phyloP scores from a whole-genome alignment of 495 filamentous ascomycete genomes.

The Penicillium subrubescens region DNA sequence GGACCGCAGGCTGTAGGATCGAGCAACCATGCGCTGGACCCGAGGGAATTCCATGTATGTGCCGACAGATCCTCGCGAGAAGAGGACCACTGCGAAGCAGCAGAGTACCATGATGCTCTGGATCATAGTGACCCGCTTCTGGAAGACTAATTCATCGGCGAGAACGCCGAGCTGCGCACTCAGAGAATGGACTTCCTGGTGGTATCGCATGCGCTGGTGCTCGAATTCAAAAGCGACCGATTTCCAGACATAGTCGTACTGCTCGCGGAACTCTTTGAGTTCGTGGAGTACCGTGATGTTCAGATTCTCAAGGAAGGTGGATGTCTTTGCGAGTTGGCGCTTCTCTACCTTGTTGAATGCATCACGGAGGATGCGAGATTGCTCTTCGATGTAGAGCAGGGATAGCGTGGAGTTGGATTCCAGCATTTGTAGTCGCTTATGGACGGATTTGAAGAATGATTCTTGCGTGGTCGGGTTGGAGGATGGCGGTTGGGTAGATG shows the following conservation, averaged over 20 bases:
- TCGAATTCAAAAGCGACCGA: constrained; percentile 90
- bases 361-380: constrained; percentile 87
- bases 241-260: constrained; percentile 97
- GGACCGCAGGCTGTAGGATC: constrained; percentile 48
- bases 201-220: constrained; percentile 76
- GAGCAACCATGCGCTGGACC: constrained; percentile 58
- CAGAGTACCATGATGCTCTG: constrained; percentile 85
- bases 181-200: constrained; percentile 80
- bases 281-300: constrained; percentile 88
- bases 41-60: constrained; percentile 58
- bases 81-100: constrained; percentile 85
- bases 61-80: constrained; percentile 54
- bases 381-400: constrained; percentile 94
- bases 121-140: constrained; percentile 90
- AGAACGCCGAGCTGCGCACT: constrained; percentile 78
- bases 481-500: constrained; percentile 56
- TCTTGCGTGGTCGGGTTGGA: constrained; percentile 87
- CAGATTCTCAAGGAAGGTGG: constrained; percentile 75
- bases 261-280: constrained; percentile 73
- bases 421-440: constrained; percentile 86
- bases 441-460: constrained; percentile 95
- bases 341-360: constrained; percentile 90
- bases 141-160: constrained; percentile 92
- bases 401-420: constrained; percentile 92
- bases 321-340: constrained; percentile 80